Evolutionary conservation across 1,139 yeast genomes (phyloP), one percentile per base, ranked within the genome.

Genomic region (Taphrina flavorubra): DNA sequence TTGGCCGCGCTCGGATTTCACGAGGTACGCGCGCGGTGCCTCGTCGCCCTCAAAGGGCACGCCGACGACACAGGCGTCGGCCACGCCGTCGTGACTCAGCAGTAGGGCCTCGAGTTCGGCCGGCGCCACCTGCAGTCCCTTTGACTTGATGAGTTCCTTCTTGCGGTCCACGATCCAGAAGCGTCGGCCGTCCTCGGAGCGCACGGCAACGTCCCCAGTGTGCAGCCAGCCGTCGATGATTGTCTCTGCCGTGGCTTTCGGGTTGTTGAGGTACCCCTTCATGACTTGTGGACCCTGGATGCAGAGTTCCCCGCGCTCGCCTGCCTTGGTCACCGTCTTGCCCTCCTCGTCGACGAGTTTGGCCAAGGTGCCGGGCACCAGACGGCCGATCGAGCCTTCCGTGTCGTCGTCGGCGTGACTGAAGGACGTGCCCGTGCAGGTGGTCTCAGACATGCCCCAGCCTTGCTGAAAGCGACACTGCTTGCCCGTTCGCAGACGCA

Each of bases 111-210:
- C 95, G 67, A 89, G 84, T 76, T 86, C 88, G 71, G 90, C 95
- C 1, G 95, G 94, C 0, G 94, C 88, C 46, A 89, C 87, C 77
- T 89, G 90, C 76, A 89, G 92, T 7, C 74, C 74, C 78, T 89
- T 92, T 6, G 90, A 81, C 75, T 87, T 87, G 80, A 86, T 87
- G 78, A 87, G 86, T 75, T 87, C 87, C 78, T 87, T 87, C 46
- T 86, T 88, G 71, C 91, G 81, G 75, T 87, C 91, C 72, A 87
- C 81, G 64, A 87, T 85, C 70, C 75, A 79, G 10, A 87, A 75
- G 67, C 87, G 77, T 61, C 78, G 78, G 1, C 87, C 90, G 51
- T 81, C 81, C 11, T 76, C 75, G 55, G 81, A 84, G 61, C 88
- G 78, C 4, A 51, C 37, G n/a, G 72, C 90, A 72, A 87, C 83